phyloP scores from a whole-genome alignment of 2,329 filamentous ascomycete species.

The Verticillium albo-atrum region DNA sequence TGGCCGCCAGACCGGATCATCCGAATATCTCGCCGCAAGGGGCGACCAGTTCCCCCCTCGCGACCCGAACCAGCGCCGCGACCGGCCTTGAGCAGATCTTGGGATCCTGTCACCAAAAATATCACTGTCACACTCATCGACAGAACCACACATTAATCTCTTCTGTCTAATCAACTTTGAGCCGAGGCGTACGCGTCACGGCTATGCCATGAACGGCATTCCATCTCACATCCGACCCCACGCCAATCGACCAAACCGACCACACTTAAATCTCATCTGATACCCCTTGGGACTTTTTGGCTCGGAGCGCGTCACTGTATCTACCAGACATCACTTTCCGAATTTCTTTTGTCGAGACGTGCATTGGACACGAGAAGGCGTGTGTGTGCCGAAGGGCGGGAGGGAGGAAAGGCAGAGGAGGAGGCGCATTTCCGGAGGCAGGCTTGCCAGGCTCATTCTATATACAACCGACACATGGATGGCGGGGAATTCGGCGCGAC shows the following conservation, averaged over 20 bases:
- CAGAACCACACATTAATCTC: not conserved
- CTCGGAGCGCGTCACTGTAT: not conserved
- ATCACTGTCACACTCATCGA: slow-evolving; percentile 2
- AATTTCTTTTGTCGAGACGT: not conserved
- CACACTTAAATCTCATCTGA: not conserved
- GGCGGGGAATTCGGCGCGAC: not conserved
- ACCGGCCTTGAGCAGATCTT: slow-evolving; percentile 21
- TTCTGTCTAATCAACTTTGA: not conserved
- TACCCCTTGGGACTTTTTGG: not conserved
- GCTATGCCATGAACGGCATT: not conserved
- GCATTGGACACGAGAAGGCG: not conserved
- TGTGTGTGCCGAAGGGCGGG: not conserved
- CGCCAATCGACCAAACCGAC: not conserved
- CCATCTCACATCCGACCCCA: not conserved
- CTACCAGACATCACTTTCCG: not conserved
- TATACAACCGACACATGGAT: not conserved
- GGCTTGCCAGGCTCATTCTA: not conserved
- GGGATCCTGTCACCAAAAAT: not conserved
- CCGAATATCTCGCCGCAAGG: slow-evolving; percentile 46
- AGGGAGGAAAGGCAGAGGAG: not conserved
- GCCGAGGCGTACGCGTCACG: not conserved
- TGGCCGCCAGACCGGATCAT: slow-evolving; percentile 43
- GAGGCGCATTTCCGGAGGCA: not conserved
- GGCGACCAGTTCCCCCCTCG: slow-evolving; percentile 35
- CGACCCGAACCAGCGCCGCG: slow-evolving; percentile 37